Evolutionary conservation across 176 grass and related monocot genomes (phyloP).

Genomic region (Eragrostis nindensis): DNA sequence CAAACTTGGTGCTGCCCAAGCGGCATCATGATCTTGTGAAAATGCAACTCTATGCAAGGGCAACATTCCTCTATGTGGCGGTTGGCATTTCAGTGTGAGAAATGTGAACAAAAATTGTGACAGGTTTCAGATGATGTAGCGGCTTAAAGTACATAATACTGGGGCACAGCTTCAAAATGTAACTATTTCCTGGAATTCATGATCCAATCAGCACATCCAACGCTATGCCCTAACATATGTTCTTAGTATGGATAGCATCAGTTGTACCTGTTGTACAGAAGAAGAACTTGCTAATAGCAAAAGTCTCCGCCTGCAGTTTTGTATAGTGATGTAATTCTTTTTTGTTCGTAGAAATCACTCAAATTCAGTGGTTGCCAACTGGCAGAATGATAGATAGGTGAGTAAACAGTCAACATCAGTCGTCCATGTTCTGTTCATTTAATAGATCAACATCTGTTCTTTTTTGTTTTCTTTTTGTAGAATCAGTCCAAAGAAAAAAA

Average conservation of each 20-base stretch:
- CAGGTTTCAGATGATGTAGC: neutral
- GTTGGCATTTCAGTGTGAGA: neutral
- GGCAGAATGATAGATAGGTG: neutral
- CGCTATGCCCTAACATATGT: neutral
- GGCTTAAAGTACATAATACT: neutral
- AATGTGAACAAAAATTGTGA: conserved; percentile 5
- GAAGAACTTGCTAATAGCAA: neutral
- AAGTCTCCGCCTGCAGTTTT: conserved; percentile 11
- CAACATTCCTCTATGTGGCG: conserved; percentile 3
- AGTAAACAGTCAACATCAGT: neutral
- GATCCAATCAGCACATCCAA: neutral
- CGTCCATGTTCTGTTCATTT: neutral
- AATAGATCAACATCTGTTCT: neutral
- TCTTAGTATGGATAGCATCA: conserved; percentile 10
- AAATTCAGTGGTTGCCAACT: neutral
- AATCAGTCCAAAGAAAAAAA: neutral
- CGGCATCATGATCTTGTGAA: conserved; percentile 46
- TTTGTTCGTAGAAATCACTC: neutral
- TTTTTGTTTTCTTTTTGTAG: too few relatives aligned
- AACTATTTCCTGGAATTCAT: neutral
- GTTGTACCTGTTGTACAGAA: conserved; percentile 28
- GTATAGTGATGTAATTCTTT: conserved; percentile 14
- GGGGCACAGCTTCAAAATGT: neutral
- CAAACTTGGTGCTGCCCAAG: conserved; percentile 64
- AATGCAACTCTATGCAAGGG: neutral